Evolutionary conservation across 306 rosid genomes (phyloP), one percentile per base, ranked within the genome.

Genomic region (Hippophae tibetana): DNA sequence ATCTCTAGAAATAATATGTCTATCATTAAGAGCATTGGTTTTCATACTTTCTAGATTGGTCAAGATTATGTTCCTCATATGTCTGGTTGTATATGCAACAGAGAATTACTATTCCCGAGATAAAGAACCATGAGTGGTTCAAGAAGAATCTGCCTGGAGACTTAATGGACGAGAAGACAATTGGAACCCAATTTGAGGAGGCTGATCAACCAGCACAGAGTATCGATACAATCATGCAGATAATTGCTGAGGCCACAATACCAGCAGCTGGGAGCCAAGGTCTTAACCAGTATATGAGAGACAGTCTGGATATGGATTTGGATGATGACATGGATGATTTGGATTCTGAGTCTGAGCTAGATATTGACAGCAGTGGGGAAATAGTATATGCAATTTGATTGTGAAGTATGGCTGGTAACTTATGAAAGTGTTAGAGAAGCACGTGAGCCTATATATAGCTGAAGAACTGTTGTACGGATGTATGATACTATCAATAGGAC

Each of bases 191-290:
- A 46, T 87, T 80, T 56, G 82, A 83, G 67, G 95, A 87, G 83
- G 77, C 93, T n/a, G 98, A 92, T 56, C 96, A 87, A 58, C 98
- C 96, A 0, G 81, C 79, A 86, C 98, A 87, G 84, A 85, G 88
- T 77, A 58, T 64, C 2, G 95, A 92, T 52, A 63, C 56, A 51
- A 87, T 87, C 75, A 92, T 87, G 96, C 98, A 85, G 78, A 85
- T 92, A 70, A 87, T 92, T 67, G 75, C 89, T 3, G 96, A 92
- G 81, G 96, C 98, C 73, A 87, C 96, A 5, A 26, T 87, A 64
- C 98, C 98, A 18, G 86, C 85, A 4, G 93, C 58, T 43, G 95
- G 95, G 73, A 26, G 76, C 56, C 79, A 68, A 50, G 67, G 78
- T 60, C 72, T 81, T 60, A 64, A 74, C 78, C 72, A 40, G 13